Base-by-base conservation (phyloP, 108 stramenopile genomes). In the Skeletonema menzelii region DNA sequence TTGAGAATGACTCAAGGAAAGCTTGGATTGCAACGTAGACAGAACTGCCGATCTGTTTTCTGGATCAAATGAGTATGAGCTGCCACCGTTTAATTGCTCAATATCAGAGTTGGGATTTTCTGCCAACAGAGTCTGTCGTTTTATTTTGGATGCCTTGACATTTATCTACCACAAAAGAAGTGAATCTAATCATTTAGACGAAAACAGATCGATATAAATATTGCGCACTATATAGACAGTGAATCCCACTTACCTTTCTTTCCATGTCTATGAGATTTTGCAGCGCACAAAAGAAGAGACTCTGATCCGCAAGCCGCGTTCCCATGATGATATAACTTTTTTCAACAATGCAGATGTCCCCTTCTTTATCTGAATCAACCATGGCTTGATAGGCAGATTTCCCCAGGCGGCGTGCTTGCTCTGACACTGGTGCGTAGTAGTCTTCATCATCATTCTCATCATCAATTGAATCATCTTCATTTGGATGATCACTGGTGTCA, bases 261-360 rank as follows among this genome's bases (percentile, higher is more conserved):
- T 84, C 84, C 73, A 78, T 69, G 30, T 84, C 65, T 27, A 84
- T 73, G 1, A 84, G 72, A 56, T 84, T 80, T 38, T 84, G 84
- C 27, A 84, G 59, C 14, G 80, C 79, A 70, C 71, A 76, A 32
- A 84, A 80, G 47, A 82, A 69, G 4, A 84, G 72, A 34, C 73
- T 80, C 26, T 72, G 75, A 19, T 84, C 76, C 34, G 72, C 56
- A 56, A 80, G 75, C 47, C 64, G 65, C 11, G 65, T 80, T 60
- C 84, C 84, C 37, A 66, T 82, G 10, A 84, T 57, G n/a, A 82
- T 69, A 55, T 84, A 84, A 56, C 80, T 67, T 56, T 73, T 84
- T 62, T 84, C 74, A 42, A 82, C 80, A 56, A 84, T 70, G 47
- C 84, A 84, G 0, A 71, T 77, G 19, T 77, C 76, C 15, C 80